phyloP scores from a whole-genome alignment of 2,329 filamentous ascomycete species.

The Diaporthe vaccinii region DNA sequence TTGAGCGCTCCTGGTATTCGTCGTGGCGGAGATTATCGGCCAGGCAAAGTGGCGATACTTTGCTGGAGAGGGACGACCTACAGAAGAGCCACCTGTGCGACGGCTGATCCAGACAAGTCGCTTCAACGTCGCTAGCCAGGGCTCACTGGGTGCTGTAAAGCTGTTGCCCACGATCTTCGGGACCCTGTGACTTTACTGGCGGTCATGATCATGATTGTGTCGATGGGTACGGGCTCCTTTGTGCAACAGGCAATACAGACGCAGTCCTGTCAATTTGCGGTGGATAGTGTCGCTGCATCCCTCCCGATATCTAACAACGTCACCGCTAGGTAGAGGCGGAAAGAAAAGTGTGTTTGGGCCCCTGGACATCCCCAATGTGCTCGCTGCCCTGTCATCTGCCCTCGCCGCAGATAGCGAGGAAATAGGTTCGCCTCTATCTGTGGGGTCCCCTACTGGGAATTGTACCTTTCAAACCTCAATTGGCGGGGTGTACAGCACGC shows the following conservation, averaged over 20 bases:
- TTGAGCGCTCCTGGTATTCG: not conserved
- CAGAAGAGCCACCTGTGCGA: not conserved
- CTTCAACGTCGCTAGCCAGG: not conserved
- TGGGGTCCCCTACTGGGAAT: not conserved
- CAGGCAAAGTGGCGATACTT: slow-evolving; percentile 7
- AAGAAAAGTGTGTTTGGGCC: too few relatives aligned
- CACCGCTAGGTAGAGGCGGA: too few relatives aligned
- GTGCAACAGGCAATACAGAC: not conserved
- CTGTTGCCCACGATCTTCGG: not conserved
- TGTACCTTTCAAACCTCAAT: not conserved
- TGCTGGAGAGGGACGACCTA: not conserved
- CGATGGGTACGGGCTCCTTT: not conserved
- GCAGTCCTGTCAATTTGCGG: not conserved
- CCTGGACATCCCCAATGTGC: fast-evolving
- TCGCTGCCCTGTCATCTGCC: not conserved
- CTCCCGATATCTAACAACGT: too few relatives aligned
- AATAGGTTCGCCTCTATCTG: not conserved
- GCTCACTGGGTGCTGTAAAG: not conserved
- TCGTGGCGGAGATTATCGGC: not conserved
- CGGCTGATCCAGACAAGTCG: not conserved
- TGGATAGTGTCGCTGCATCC: fast-evolving
- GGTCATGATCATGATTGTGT: not conserved
- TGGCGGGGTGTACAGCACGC: not conserved
- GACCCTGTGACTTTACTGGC: not conserved
- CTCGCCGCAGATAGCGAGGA: not conserved